Evolutionary conservation across 176 grass and related monocot genomes (phyloP).

Genomic region (Triticum dicoccoides): DNA sequence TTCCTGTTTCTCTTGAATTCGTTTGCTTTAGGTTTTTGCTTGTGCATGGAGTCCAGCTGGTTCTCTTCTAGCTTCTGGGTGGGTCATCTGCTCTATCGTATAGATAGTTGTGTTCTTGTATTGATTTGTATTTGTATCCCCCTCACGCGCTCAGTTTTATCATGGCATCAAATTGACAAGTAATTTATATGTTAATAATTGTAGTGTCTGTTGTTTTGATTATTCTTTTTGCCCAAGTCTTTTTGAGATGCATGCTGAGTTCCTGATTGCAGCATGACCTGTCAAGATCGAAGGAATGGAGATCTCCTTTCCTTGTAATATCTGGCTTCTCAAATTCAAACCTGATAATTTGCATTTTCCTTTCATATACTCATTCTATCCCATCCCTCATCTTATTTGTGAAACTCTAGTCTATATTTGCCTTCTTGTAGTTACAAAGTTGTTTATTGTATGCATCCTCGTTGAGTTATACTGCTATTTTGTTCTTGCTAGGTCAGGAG

Average conservation of each 20-base stretch:
- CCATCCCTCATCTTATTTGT: background rate
- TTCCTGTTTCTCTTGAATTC: slow-evolving; percentile 37
- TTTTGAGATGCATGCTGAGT: background rate
- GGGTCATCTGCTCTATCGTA: slow-evolving; percentile 17
- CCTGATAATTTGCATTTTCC: background rate
- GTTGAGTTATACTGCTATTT: slow-evolving; percentile 20
- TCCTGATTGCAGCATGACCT: background rate
- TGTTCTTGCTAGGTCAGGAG: slow-evolving; percentile 69
- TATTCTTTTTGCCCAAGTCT: background rate
- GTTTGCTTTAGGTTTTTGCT: slow-evolving; percentile 72
- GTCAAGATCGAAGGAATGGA: background rate
- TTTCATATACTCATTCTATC: background rate
- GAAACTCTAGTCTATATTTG: slow-evolving; percentile 4
- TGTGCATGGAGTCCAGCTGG: slow-evolving; percentile 98
- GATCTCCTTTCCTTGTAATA: background rate
- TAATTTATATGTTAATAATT: background rate
- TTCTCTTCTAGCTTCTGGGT: slow-evolving; percentile 98
- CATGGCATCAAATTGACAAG: background rate
- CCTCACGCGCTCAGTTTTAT: background rate
- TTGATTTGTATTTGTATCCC: background rate
- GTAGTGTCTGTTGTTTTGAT: background rate
- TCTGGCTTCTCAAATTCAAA: background rate
- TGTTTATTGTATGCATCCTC: background rate
- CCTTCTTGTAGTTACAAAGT: slow-evolving; percentile 1
- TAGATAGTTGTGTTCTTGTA: slow-evolving; percentile 5